Conservation (phyloP, 176 grass and related monocot genomes). For the Eleusine coracana region DNA sequence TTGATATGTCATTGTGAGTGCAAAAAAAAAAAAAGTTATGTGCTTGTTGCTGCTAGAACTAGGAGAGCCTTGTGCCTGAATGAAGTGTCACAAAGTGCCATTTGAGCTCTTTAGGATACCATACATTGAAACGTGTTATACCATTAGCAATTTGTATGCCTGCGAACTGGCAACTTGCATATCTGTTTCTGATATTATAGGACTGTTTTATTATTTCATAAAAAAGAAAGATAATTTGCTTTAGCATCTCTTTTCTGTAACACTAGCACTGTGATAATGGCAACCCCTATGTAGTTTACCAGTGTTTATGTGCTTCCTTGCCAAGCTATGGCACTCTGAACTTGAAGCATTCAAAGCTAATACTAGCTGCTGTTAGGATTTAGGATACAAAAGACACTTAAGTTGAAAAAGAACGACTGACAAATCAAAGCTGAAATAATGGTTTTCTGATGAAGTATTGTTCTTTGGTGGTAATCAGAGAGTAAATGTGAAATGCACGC, state of each 20-base stretch:
- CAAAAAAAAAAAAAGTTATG: neutral
- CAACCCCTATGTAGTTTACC: neutral
- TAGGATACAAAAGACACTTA: neutral
- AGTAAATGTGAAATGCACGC: neutral
- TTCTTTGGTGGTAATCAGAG: neutral
- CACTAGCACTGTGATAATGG: neutral
- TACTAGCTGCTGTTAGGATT: constrained; percentile 22
- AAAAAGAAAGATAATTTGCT: neutral
- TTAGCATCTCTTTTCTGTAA: neutral
- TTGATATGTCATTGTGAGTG: neutral
- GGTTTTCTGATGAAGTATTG: neutral
- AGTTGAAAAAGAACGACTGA: neutral
- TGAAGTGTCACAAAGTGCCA: too few relatives aligned
- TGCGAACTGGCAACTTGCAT: too few relatives aligned
- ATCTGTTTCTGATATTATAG: too few relatives aligned
- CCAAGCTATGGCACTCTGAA: neutral
- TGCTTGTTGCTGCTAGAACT: neutral
- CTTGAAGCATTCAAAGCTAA: neutral
- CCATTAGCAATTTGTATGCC: too few relatives aligned
- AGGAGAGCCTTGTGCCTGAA: neutral
- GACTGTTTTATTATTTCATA: too few relatives aligned
- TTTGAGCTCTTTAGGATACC: too few relatives aligned
- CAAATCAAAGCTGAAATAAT: neutral
- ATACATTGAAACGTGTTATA: too few relatives aligned
- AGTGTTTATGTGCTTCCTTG: neutral